Evolutionary conservation across 345 rosid genomes (phyloP), one percentile per base, ranked within the genome.

Genomic region (Firmiana major): DNA sequence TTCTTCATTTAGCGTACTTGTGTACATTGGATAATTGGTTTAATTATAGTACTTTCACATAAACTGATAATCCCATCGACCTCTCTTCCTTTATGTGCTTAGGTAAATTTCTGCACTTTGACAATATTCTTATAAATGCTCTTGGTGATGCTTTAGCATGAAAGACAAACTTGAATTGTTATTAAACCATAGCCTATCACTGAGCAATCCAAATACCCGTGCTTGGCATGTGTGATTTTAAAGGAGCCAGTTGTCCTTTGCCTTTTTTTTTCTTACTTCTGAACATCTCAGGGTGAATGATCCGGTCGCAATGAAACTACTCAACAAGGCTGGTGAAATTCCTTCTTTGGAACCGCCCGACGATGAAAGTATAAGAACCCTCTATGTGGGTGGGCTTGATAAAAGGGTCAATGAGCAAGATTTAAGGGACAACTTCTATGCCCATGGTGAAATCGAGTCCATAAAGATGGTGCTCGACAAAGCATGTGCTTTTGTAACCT

Each of bases 241-340:
- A 36, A 36, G 40, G 40, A 36, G 40, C 40, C 5, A 3, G 40
- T 36, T 36, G 4, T 48, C 12, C 19, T 26, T 26, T 60, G 28
- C 28, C 36, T 60, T 26, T 57, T 31, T 31, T 60, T 60, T 36
- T 36, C 9, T 4, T 31, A 4, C 9, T 73, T 72, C 43, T 64
- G 53, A 28, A 34, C 68, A 1, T 75, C 11, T 85, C 91, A 95
- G 98, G 75, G 90, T 95, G 70, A 94, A 94, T 77, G 99, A 93
- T 85, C 97, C 98, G 3, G 98, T 93, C 82, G 99, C 98, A 19
- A 45, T 91, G 81, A 94, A 94, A 86, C 87, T 94, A 62, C 98
- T 94, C 34, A 89, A 87, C 80, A 93, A 95, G 87, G 97, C 99
- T 71, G 99, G 98, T 73, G 99, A 95, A 54, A 95, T 95, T 98